Percentiles rank a stretch among this genome's conserved stretches.
Evolutionary conservation across 2,329 filamentous ascomycete species (phyloP).

Genomic region (Monosporascus cannonballus): DNA sequence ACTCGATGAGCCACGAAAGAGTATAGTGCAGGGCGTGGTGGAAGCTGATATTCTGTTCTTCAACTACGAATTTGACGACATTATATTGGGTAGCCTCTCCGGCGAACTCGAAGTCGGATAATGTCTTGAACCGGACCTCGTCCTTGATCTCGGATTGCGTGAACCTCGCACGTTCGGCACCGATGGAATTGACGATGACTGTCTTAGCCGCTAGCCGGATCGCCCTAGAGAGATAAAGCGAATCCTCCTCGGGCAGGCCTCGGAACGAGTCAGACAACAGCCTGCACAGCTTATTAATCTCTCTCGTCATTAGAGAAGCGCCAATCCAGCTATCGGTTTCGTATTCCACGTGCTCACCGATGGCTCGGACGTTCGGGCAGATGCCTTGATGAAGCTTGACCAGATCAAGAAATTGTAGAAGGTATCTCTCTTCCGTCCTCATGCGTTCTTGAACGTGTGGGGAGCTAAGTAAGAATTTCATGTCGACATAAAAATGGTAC

Average conservation of each 20-base stretch:
- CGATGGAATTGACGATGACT: conserved; percentile 83
- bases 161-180: conserved; percentile 82
- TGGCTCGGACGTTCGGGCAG: conserved; percentile 84
- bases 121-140: conserved; percentile 72
- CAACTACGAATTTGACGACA: conserved; percentile 82
- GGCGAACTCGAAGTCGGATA: conserved; percentile 78
- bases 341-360: conserved; percentile 96
- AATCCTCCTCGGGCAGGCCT: conserved; percentile 58
- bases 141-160: conserved; percentile 82
- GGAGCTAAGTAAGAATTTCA: conserved; percentile 85
- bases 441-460: conserved; percentile 82
- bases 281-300: conserved; percentile 88
- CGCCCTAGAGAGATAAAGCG: conserved; percentile 59
- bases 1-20: conserved; percentile 91
- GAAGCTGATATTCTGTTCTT: conserved; percentile 89
- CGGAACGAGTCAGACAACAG: conserved; percentile 85
- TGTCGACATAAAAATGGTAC: conserved; percentile 95
- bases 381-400: conserved; percentile 97
- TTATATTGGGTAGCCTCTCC: conserved; percentile 48
- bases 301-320: conserved; percentile 85
- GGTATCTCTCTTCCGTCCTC: conserved; percentile 76
- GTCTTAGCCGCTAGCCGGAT: conserved; percentile 72
- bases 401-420: conserved; percentile 90
- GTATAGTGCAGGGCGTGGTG: conserved; percentile 96
- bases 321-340: conserved; percentile 98